A percentile compares a stretch with the other conserved stretches of the same genome.
Conservation (phyloP, 805 yeast genomes). For the Sungouiozyma intestinalis region DNA sequence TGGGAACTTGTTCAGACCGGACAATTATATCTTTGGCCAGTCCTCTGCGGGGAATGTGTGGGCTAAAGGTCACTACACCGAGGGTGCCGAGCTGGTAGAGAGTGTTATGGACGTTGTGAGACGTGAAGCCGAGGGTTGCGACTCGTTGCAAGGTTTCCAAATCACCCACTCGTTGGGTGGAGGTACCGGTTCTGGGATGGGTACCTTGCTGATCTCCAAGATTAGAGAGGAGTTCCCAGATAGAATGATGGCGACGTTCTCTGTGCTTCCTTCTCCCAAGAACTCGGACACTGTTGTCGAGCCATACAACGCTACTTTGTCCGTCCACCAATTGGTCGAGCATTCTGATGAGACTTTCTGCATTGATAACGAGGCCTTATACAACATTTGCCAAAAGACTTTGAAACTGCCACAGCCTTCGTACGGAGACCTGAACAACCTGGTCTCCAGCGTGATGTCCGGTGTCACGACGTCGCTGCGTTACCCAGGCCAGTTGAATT, state of each 20-base stretch:
- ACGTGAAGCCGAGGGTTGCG: conserved; percentile 90
- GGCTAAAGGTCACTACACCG: conserved; percentile 97
- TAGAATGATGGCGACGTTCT: conserved; percentile 92
- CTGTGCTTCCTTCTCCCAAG: conserved; percentile 86
- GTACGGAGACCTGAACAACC: conserved; percentile 66
- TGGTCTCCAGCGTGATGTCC: conserved; percentile 86
- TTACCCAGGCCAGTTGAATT: conserved; percentile 91
- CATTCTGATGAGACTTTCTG: conserved; percentile 90
- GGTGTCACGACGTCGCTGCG: conserved; percentile 91
- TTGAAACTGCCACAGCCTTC: conserved; percentile 72
- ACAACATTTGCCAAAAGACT: conserved; percentile 80
- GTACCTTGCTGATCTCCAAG: conserved; percentile 74
- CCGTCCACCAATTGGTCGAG: conserved; percentile 86
- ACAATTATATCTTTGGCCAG: conserved; percentile 80
- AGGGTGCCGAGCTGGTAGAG: conserved; percentile 90
- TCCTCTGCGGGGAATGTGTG: conserved; percentile 92
- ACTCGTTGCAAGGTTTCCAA: conserved; percentile 91
- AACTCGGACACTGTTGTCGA: conserved; percentile 90
- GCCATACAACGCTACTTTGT: conserved; percentile 87
- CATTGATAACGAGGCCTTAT: conserved; percentile 88
- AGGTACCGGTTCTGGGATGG: conserved; percentile 97
- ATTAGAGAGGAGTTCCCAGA: conserved; percentile 90
- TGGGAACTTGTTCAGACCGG: conserved; percentile 86
- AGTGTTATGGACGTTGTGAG: conserved; percentile 81
- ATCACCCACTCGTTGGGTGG: conserved; percentile 76